Percentiles rank a stretch among this genome's conserved stretches.
phyloP scores from a whole-genome alignment of 1,284 basidiomycete genomes.

The Mycosarcoma mackinlayi region DNA sequence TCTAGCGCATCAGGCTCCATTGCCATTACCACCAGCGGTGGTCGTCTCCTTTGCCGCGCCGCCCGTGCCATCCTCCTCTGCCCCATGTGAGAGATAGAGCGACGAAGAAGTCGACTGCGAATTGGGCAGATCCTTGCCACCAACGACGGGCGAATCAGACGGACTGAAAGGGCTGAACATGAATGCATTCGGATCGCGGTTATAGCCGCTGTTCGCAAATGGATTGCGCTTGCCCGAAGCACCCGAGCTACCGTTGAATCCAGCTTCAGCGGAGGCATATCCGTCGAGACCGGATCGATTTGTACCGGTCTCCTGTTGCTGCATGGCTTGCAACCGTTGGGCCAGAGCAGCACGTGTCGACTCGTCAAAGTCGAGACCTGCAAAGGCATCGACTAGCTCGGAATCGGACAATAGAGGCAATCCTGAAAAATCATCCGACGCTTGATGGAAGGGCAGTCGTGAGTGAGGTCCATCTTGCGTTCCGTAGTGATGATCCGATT shows the following conservation, averaged over 20 bases:
- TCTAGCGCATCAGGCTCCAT: too few species aligned
- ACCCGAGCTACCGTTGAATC: not conserved
- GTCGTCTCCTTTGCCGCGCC: constrained; percentile 1
- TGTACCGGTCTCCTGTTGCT: not conserved
- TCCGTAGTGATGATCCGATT: not conserved
- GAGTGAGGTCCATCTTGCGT: constrained; percentile 9
- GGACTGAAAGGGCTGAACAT: constrained; percentile 58
- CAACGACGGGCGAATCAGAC: constrained; percentile 48
- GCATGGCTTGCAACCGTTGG: constrained; percentile 23
- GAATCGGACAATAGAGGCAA: constrained; percentile 25
- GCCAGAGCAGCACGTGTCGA: constrained; percentile 19
- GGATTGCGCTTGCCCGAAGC: constrained; percentile 14
- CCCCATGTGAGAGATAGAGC: constrained; percentile 22
- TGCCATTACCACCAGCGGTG: not conserved
- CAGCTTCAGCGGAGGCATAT: constrained; percentile 4
- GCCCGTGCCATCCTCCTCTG: constrained; percentile 14
- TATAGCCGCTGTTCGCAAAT: constrained; percentile 31
- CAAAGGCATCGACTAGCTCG: constrained; percentile 37
- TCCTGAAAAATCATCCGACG: constrained; percentile 14
- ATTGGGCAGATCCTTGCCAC: constrained; percentile 42
- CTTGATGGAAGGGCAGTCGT: constrained; percentile 9
- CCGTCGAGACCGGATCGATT: constrained; percentile 1
- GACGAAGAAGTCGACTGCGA: constrained; percentile 14
- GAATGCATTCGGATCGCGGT: constrained; percentile 47
- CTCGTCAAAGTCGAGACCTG: constrained; percentile 41